A percentile compares a stretch with the other conserved stretches of the same genome.
phyloP scores from a whole-genome alignment of 345 rosid species.

The Lepidium sativum region DNA sequence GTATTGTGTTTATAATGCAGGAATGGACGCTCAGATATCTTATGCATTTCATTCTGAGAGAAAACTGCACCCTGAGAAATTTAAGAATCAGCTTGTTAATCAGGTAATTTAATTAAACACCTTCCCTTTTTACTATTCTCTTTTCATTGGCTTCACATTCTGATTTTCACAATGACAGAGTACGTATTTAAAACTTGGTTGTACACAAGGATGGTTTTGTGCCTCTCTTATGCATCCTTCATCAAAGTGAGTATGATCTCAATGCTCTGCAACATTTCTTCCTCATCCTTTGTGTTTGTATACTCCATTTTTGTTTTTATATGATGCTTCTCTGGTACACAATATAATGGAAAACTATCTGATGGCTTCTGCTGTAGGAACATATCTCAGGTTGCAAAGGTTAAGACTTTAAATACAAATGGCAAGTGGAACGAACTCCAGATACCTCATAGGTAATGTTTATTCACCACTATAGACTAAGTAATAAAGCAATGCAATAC shows the following conservation, averaged over 20 bases:
- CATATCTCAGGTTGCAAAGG: slow-evolving; percentile 78
- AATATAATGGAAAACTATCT: not conserved
- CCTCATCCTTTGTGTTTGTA: not conserved
- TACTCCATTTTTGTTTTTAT: not conserved
- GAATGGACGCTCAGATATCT: slow-evolving; percentile 96
- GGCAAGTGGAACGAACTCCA: slow-evolving; percentile 68
- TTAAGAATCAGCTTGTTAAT: slow-evolving; percentile 79
- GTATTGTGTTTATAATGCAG: slow-evolving; percentile 27
- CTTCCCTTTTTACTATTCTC: not conserved
- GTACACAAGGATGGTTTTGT: slow-evolving; percentile 93
- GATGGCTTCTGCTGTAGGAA: slow-evolving; percentile 45
- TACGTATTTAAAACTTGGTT: slow-evolving; percentile 81
- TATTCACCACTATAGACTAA: not conserved
- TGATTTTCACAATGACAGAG: slow-evolving; percentile 32
- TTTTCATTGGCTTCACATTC: slow-evolving; percentile 8
- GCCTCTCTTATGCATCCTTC: slow-evolving; percentile 71
- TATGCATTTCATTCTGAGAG: slow-evolving; percentile 83
- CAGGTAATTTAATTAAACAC: slow-evolving; percentile 49
- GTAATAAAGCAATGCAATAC: not conserved
- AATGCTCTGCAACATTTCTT: not conserved
- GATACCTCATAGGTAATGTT: slow-evolving; percentile 42
- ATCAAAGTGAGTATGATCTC: slow-evolving; percentile 40
- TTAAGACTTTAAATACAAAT: slow-evolving; percentile 57
- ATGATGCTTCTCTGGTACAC: not conserved
- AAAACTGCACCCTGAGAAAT: slow-evolving; percentile 80